Base-by-base conservation (phyloP, 2,329 filamentous ascomycete genomes). In the Chaetomiaceae sp. region DNA sequence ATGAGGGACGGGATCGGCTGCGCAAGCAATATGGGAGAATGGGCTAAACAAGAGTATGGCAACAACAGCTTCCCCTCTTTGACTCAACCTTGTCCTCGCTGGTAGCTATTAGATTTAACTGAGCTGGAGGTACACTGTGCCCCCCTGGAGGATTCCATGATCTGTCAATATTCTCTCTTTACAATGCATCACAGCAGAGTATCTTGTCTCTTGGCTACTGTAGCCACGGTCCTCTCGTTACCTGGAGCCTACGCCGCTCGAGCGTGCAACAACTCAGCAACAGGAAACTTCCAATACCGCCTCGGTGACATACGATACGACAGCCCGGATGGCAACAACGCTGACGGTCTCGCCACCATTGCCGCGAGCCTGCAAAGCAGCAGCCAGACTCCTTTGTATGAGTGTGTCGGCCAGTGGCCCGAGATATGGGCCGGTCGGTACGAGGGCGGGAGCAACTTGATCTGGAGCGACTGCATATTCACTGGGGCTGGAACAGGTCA, bases 381-480 rank as follows among this genome's bases (percentile, higher is more conserved):
- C 1, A 54, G 45, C 10, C 57, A 38, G 13, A 59, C 57, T 9
- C 59, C 66, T 1, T 60, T 68, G 25, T 68, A 66, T 42, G 66
- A 68, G 51, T 69, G 67, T n/a, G 63, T 67, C 3, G 61, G 59
- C 0, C 62, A 66, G 34, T 68, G 67, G 67, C 65, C 65, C 0
- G 64, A 65, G 39, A 44, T 59, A 0, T 69, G 66, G 66, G 58
- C 46, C 1, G 67, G 67, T 6, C 65, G 60, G 59, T 64, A 63
- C 27, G 50, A 60, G 31, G 63, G 62, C 6, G 59, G 58, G 2
- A 53, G 30, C 12, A 59, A 63, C 34, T 62, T 65, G 31, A 59
- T 69, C 14, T 68, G 67, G 67, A 63, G 62, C 34, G 67, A 69
- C 33, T 69, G 67, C 48, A 68, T 68, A 54, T 68, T 61, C 61